These are phyloP conservation scores for Arthrinium puccinioides DNA, from an alignment of 2,329 filamentous ascomycete genomes.

Conservation along the genomic window DNA sequence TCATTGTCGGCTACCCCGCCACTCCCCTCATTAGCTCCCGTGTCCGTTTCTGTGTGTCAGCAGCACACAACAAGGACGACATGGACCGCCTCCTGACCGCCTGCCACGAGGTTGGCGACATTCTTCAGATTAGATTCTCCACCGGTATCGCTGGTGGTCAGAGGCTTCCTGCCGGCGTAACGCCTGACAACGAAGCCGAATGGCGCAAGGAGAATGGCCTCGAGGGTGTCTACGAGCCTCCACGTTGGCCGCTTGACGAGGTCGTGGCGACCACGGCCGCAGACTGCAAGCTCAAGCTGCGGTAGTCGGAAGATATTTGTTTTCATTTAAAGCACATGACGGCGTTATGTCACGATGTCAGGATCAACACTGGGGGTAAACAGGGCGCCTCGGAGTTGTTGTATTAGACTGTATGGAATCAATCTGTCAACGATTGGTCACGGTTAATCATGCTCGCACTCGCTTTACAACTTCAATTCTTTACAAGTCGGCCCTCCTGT, in stretches of 20 bases:
- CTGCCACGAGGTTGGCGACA: slow-evolving; percentile 87
- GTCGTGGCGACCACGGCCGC: slow-evolving; percentile 68
- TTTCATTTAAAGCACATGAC: slow-evolving; percentile 9
- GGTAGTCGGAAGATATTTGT: slow-evolving; percentile 33
- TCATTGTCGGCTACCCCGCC: slow-evolving; percentile 94
- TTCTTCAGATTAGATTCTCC: slow-evolving; percentile 95
- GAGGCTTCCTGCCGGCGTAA: slow-evolving; percentile 65
- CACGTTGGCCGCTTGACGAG: slow-evolving; percentile 79
- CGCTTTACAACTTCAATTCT: slow-evolving; percentile 9
- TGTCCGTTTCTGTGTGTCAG: slow-evolving; percentile 90
- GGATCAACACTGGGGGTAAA: slow-evolving; percentile 13
- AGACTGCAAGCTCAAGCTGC: slow-evolving; percentile 66
- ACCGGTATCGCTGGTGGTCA: slow-evolving; percentile 87
- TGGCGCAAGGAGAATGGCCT: slow-evolving; percentile 56
- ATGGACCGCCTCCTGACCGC: slow-evolving; percentile 82
- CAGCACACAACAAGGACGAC: slow-evolving; percentile 97
- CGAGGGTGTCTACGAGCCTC: slow-evolving; percentile 66
- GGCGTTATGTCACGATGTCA: slow-evolving; percentile 17
- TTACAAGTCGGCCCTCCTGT: slow-evolving; percentile 4
- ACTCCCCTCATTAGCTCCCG: slow-evolving; percentile 93
- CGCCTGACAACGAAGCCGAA: slow-evolving; percentile 64
- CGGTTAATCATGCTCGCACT: slow-evolving; percentile 8
- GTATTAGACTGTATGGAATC: slow-evolving; percentile 12
- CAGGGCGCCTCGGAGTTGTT: slow-evolving; percentile 23
- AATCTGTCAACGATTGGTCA: slow-evolving; percentile 11